These are phyloP conservation scores for Annulohypoxylon moriforme DNA, from an alignment of 495 filamentous ascomycete genomes.

Conservation along the genomic window DNA sequence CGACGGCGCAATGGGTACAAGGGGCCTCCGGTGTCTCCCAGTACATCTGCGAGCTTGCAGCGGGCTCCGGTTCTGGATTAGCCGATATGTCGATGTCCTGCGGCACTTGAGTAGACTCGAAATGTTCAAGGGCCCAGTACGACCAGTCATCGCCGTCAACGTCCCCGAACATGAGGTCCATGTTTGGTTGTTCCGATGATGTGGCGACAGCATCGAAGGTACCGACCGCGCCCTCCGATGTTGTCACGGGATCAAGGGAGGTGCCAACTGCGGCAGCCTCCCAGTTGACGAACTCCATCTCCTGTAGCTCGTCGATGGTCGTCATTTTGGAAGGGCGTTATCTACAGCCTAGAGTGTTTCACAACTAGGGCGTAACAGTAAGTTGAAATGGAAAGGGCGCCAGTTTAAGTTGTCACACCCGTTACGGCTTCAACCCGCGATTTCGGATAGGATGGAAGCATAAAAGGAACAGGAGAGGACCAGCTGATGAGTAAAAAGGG, in stretches of 20 bases:
- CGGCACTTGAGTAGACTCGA: slow-evolving; percentile 45
- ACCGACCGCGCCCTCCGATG: slow-evolving; percentile 41
- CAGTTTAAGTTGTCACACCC: slow-evolving; percentile 21
- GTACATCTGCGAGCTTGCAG: slow-evolving; percentile 48
- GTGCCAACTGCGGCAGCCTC: slow-evolving; percentile 49
- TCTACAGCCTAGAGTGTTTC: slow-evolving; percentile 9
- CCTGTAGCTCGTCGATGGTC: slow-evolving; percentile 52
- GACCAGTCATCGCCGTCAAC: slow-evolving; percentile 61
- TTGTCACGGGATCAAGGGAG: slow-evolving; percentile 26
- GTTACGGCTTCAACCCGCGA: slow-evolving; percentile 4
- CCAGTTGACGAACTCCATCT: slow-evolving; percentile 61
- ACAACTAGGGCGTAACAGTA: slow-evolving; percentile 26
- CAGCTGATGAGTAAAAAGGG: slow-evolving; percentile 27
- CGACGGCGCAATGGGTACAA: slow-evolving; percentile 77
- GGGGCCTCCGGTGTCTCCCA: slow-evolving; percentile 59
- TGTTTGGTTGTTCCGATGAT: slow-evolving; percentile 45
- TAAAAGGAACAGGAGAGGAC: slow-evolving; percentile 22
- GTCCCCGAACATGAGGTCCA: slow-evolving; percentile 59
- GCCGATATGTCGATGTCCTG: slow-evolving; percentile 33
- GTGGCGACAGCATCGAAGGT: slow-evolving; percentile 31
- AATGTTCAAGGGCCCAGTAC: slow-evolving; percentile 63
- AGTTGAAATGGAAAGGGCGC: slow-evolving; percentile 25
- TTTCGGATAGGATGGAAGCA: slow-evolving; percentile 17
- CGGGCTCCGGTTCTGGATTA: slow-evolving; percentile 27
- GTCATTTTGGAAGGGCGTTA: slow-evolving; percentile 46